phyloP scores from a whole-genome alignment of 2,329 filamentous ascomycete genomes.

The Atkinsonella texensis region DNA sequence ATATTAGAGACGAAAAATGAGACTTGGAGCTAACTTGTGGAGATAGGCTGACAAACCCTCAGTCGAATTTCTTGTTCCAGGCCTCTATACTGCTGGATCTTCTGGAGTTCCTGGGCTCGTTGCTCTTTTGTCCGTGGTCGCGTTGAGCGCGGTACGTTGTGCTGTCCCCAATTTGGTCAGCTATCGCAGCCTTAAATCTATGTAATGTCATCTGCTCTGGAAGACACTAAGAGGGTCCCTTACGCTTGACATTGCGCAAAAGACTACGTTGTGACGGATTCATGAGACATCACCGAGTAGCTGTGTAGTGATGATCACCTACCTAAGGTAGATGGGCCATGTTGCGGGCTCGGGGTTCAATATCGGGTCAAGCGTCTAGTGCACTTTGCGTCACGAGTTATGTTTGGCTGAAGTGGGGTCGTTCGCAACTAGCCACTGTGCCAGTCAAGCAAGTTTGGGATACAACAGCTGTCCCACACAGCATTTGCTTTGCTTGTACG shows the following conservation, averaged over 20 bases:
- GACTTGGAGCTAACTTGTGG: neutral
- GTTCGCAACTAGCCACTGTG: too few relatives aligned
- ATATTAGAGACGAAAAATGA: neutral
- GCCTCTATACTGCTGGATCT: constrained; percentile 59
- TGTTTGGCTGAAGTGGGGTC: too few relatives aligned
- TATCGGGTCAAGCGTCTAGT: too few relatives aligned
- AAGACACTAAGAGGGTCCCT: neutral
- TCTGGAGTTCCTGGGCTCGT: constrained; percentile 53
- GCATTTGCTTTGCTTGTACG: too few relatives aligned
- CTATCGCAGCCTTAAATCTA: neutral
- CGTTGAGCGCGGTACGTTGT: constrained; percentile 61
- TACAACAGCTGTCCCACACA: too few relatives aligned
- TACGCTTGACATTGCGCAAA: constrained; percentile 1
- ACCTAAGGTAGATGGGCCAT: too few relatives aligned
- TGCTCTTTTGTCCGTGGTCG: constrained; percentile 50
- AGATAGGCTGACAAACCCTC: constrained; percentile 3
- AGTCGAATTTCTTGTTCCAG: constrained; percentile 51
- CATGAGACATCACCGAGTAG: too few relatives aligned
- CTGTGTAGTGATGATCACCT: too few relatives aligned
- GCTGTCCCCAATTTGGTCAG: constrained; percentile 4
- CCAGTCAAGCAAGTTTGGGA: too few relatives aligned
- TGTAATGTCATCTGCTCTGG: neutral
- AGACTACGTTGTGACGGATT: too few relatives aligned
- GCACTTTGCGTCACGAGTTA: too few relatives aligned
- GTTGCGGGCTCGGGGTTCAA: too few relatives aligned